Conservation (phyloP, 768 basidiomycete genomes). For the Melanogaster broomeanus region DNA sequence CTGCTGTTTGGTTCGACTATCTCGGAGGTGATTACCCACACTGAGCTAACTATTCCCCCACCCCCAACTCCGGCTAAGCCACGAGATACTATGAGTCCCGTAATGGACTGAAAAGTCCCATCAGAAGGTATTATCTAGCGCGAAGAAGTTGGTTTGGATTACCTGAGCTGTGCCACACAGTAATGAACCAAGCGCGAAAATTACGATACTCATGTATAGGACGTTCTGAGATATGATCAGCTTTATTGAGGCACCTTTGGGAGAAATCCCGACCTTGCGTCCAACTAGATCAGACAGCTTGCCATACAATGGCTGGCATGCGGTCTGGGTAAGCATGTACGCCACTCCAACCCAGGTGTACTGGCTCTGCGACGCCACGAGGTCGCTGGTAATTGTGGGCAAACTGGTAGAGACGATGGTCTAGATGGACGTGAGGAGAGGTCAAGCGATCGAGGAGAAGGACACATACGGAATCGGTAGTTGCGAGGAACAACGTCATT, state of each 20-base stretch:
- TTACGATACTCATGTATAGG: constrained; percentile 68
- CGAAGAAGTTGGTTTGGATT: constrained; percentile 17
- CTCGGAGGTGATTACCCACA: constrained; percentile 87
- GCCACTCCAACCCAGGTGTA: constrained; percentile 88
- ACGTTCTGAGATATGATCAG: constrained; percentile 47
- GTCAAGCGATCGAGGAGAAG: neutral
- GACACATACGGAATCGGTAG: constrained; percentile 74
- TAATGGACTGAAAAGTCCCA: constrained; percentile 35
- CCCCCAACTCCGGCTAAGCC: constrained; percentile 77
- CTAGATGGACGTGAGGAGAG: constrained; percentile 26
- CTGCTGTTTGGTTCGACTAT: constrained; percentile 70
- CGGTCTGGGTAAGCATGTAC: constrained; percentile 86
- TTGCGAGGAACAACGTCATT: constrained; percentile 80
- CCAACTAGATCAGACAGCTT: constrained; percentile 79
- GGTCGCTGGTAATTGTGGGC: constrained; percentile 75
- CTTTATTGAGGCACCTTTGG: neutral
- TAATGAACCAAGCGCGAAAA: constrained; percentile 78
- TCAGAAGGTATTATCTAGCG: constrained; percentile 16
- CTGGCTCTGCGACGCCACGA: constrained; percentile 65
- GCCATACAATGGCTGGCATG: constrained; percentile 82
- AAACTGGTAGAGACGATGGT: constrained; percentile 82
- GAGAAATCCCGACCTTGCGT: constrained; percentile 57
- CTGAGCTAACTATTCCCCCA: constrained; percentile 82
- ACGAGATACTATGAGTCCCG: constrained; percentile 69
- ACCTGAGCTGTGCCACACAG: constrained; percentile 79